Evolutionary conservation across 2,329 filamentous ascomycete genomes (phyloP).

Genomic region (Cercospora sp.): DNA sequence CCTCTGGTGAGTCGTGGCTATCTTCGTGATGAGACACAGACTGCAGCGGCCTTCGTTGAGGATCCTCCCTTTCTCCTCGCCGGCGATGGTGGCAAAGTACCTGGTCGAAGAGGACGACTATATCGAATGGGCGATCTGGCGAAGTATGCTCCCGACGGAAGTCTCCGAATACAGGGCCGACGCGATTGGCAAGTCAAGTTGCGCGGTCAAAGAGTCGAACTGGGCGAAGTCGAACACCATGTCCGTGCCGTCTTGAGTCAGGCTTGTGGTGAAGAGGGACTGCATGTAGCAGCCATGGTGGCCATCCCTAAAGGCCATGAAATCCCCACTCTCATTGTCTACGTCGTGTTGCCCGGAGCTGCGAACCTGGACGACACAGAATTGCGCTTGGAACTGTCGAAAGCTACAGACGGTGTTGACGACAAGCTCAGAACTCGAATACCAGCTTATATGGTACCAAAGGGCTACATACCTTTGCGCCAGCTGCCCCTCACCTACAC

Average conservation of each 20-base stretch:
- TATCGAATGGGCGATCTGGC: constrained; percentile 32
- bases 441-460: constrained; percentile 9
- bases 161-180: constrained; percentile 60
- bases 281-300: constrained; percentile 1
- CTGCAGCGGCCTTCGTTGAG: constrained; percentile 32
- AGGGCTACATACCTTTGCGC: background rate
- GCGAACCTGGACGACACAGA: background rate
- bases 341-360: background rate
- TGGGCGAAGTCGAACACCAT: constrained; percentile 66
- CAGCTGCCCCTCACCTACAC: constrained; percentile 4
- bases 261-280: background rate
- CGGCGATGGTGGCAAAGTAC: background rate
- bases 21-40: constrained; percentile 38
- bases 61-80: constrained; percentile 21
- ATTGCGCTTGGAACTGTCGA: background rate
- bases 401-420: background rate
- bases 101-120: constrained; percentile 44
- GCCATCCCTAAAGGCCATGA: background rate
- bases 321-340: background rate
- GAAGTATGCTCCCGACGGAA: constrained; percentile 41
- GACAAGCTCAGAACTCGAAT: background rate
- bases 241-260: constrained; percentile 2
- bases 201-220: constrained; percentile 72
- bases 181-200: constrained; percentile 77
- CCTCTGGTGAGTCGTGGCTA: constrained; percentile 49